Evolutionary conservation across 2,329 filamentous ascomycete species (phyloP), one percentile per base, ranked within the genome.

Genomic region (Fusarium avenaceum): DNA sequence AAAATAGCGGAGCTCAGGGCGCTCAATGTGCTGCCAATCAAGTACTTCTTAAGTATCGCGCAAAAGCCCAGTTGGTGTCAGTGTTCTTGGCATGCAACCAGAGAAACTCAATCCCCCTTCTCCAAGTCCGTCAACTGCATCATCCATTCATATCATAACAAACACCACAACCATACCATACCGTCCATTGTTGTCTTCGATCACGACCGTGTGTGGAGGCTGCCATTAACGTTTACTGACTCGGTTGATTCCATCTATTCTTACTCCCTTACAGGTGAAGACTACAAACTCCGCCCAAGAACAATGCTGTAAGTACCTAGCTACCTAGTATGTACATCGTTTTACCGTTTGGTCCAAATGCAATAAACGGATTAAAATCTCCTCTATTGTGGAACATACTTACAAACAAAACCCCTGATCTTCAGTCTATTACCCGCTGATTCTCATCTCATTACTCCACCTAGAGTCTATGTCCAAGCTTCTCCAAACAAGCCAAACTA

Each of bases 61-160:
- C 20, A 33, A 43, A 32, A 38, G 32, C 51, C 60, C 32, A 57
- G 64, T 57, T 42, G 42, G 66, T 67, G 63, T 72, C 69, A 72
- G 70, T 32, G 55, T 62, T 69, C 65, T 69, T 69, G 56, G 65
- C 65, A 47, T 32, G 48, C 58, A 43, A 67, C 45, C 24, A 39
- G 44, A 48, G 53, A 55, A 55, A 58, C 64, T 47, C 46, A 59
- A 47, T 53, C 19, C 54, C 22, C 61, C 58, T 53, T 46, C 58
- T 64, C 48, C 61, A 48, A 51, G 58, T 39, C 32, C 63, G 47
- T 69, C 49, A 50, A 33, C 65, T 66, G 44, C 65, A 69, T 69
- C 65, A 67, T 69, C 49, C 45, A 68, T 68, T 40, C 44, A 50
- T 39, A 49, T n/a, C 49, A 47, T 44, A 39, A 53, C 61, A 53